These are phyloP conservation scores for Thelonectria discophora DNA, from an alignment of 2,329 filamentous ascomycete genomes.

Conservation along the genomic window DNA sequence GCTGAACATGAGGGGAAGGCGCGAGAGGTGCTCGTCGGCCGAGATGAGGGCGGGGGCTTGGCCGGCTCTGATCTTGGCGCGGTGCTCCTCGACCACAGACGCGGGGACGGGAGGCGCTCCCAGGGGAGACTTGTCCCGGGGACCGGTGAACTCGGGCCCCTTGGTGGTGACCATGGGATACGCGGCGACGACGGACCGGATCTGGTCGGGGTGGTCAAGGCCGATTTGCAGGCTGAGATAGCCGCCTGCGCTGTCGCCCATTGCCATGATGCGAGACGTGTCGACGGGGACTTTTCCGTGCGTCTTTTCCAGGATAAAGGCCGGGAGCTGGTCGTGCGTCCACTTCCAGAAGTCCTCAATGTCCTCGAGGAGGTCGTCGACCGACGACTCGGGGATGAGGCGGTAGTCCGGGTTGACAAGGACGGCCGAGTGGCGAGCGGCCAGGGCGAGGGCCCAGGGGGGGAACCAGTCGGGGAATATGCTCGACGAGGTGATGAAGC, in stretches of 20 bases:
- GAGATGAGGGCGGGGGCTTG: neutral
- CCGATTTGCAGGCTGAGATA: constrained; percentile 15
- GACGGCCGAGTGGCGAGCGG: constrained; percentile 11
- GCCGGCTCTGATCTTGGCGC: neutral
- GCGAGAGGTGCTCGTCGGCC: neutral
- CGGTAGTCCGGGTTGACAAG: constrained; percentile 12
- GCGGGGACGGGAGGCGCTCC: neutral
- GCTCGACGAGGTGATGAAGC: neutral
- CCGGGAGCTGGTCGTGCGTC: neutral
- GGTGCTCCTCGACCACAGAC: neutral
- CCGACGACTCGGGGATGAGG: neutral
- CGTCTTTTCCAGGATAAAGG: neutral
- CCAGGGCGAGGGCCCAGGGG: constrained; percentile 10
- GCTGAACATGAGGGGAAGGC: neutral
- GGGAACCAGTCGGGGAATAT: constrained; percentile 14
- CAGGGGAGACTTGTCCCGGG: neutral
- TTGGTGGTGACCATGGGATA: constrained; percentile 17
- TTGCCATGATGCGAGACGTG: constrained; percentile 1
- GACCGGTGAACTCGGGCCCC: neutral
- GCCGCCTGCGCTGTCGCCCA: constrained; percentile 14
- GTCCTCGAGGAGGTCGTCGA: constrained; percentile 12
- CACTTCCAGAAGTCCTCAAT: constrained; percentile 13
- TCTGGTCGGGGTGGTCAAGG: constrained; percentile 2
- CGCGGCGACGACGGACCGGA: constrained; percentile 7
- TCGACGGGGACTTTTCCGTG: constrained; percentile 5